Percentiles rank a stretch among this genome's conserved stretches.
Evolutionary conservation across 2,329 filamentous ascomycete species (phyloP).

Genomic region (Fusarium dlaminii): DNA sequence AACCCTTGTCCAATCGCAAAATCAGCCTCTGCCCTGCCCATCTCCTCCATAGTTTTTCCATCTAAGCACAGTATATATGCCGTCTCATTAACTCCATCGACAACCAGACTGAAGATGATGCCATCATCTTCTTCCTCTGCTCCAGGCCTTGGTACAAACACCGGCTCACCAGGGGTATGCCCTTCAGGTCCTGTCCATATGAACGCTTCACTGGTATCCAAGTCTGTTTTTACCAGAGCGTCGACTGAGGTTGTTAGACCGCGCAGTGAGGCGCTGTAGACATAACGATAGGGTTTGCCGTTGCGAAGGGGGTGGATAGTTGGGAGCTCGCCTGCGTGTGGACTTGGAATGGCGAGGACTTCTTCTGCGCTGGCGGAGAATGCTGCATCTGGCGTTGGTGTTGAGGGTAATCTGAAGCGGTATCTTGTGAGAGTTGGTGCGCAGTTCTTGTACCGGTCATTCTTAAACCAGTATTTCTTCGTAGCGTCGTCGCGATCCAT

Average conservation of each 20-base stretch:
- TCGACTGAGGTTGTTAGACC: slow-evolving; percentile 70
- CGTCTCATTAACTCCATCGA: slow-evolving; percentile 66
- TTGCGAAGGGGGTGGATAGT: slow-evolving; percentile 69
- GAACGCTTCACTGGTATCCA: slow-evolving; percentile 58
- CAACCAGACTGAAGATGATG: slow-evolving; percentile 68
- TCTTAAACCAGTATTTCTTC: slow-evolving; percentile 54
- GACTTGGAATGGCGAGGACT: slow-evolving; percentile 59
- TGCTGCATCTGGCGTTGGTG: slow-evolving; percentile 19
- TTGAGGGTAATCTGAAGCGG: slow-evolving; percentile 50
- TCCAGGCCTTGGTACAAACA: slow-evolving; percentile 66
- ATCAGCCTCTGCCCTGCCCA: slow-evolving; percentile 70
- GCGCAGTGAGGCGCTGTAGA: slow-evolving; percentile 66
- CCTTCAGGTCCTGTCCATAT: slow-evolving; percentile 67
- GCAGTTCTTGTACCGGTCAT: slow-evolving; percentile 49
- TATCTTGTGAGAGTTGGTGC: slow-evolving; percentile 56
- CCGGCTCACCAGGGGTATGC: slow-evolving; percentile 75
- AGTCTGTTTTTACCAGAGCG: slow-evolving; percentile 72
- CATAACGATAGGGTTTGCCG: slow-evolving; percentile 65
- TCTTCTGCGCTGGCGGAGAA: slow-evolving; percentile 43
- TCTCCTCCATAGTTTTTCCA: slow-evolving; percentile 69
- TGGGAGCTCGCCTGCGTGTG: slow-evolving; percentile 70
- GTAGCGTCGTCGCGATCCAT: slow-evolving; percentile 61
- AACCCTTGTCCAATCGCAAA: slow-evolving; percentile 72
- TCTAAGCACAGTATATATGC: slow-evolving; percentile 75
- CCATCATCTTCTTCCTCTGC: slow-evolving; percentile 69